phyloP scores from a whole-genome alignment of 257 asterid species.

The Primulina eburnea region DNA sequence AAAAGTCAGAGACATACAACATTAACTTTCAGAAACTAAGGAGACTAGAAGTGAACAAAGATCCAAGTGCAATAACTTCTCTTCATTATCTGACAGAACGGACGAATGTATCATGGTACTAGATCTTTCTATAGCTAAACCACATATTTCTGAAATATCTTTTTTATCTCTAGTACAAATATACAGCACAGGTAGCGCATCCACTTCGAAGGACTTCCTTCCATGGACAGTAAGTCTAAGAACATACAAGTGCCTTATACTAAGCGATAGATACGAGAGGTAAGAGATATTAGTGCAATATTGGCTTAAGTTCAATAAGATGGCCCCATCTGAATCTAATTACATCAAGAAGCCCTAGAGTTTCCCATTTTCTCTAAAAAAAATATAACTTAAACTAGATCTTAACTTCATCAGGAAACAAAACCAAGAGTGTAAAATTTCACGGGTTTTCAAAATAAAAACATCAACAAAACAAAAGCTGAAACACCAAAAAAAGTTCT shows the following conservation, averaged over 20 bases:
- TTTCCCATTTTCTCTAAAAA: not conserved
- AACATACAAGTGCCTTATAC: not conserved
- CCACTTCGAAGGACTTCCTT: not conserved
- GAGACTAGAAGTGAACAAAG: slow-evolving; percentile 3
- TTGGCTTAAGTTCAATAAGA: slow-evolving; percentile 7
- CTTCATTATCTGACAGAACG: slow-evolving; percentile 10
- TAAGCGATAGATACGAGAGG: not conserved
- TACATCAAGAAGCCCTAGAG: not conserved
- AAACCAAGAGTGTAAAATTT: no score
- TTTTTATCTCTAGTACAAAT: not conserved
- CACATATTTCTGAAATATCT: not conserved
- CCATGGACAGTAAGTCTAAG: no score
- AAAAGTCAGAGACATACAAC: slow-evolving; percentile 15
- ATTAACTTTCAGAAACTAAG: slow-evolving; percentile 8
- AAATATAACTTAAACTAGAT: not conserved
- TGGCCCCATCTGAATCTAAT: slow-evolving; percentile 3
- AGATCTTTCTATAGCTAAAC: slow-evolving; percentile 12
- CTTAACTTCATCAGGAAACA: not conserved
- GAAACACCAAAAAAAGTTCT: slow-evolving; percentile 33
- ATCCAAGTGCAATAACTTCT: slow-evolving; percentile 11
- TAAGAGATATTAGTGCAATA: slow-evolving; percentile 3
- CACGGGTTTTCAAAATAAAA: not conserved
- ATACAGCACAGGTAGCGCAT: not conserved
- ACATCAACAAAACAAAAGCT: slow-evolving; percentile 4
- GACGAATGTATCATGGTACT: slow-evolving; percentile 12